These are phyloP conservation scores for Aplosporella prunicola DNA, from an alignment of 2,329 filamentous ascomycete genomes.

Conservation along the genomic window DNA sequence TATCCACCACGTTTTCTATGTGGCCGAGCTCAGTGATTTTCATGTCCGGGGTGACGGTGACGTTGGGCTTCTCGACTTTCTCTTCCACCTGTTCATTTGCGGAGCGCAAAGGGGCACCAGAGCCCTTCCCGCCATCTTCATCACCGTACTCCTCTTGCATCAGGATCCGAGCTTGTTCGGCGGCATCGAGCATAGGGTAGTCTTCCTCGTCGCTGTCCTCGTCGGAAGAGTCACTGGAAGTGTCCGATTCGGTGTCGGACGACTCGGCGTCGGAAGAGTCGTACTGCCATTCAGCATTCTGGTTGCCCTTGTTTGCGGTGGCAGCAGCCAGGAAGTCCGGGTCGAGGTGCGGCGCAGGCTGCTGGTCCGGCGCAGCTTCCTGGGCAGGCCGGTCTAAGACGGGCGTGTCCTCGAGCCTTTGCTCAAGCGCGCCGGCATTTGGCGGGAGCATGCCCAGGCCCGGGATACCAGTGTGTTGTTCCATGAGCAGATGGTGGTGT, in stretches of 20 bases:
- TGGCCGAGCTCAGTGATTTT: constrained; percentile 65
- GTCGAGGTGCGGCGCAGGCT: too few relatives aligned
- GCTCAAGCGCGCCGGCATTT: neutral
- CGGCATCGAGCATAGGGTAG: constrained; percentile 58
- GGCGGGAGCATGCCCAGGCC: neutral
- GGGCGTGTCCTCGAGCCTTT: neutral
- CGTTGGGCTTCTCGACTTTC: constrained; percentile 54
- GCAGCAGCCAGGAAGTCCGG: constrained; percentile 37
- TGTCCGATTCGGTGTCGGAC: constrained; percentile 42
- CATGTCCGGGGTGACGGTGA: constrained; percentile 69
- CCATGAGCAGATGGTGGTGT: too few relatives aligned
- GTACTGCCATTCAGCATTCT: constrained; percentile 71
- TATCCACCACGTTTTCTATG: constrained; percentile 70
- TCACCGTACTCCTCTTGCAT: constrained; percentile 68
- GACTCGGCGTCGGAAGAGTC: constrained; percentile 53
- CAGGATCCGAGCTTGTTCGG: constrained; percentile 73
- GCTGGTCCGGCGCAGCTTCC: too few relatives aligned
- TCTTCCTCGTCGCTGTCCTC: constrained; percentile 50
- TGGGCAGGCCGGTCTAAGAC: too few relatives aligned
- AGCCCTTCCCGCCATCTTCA: constrained; percentile 65
- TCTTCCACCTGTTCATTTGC: constrained; percentile 63
- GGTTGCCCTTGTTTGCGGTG: constrained; percentile 37
- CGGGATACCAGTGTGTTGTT: too few relatives aligned
- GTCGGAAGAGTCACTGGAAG: constrained; percentile 44
- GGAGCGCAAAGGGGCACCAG: constrained; percentile 56